These are phyloP conservation scores for Urochloa ruziziensis DNA, from an alignment of 176 grass and related monocot genomes.

Conservation along the genomic window DNA sequence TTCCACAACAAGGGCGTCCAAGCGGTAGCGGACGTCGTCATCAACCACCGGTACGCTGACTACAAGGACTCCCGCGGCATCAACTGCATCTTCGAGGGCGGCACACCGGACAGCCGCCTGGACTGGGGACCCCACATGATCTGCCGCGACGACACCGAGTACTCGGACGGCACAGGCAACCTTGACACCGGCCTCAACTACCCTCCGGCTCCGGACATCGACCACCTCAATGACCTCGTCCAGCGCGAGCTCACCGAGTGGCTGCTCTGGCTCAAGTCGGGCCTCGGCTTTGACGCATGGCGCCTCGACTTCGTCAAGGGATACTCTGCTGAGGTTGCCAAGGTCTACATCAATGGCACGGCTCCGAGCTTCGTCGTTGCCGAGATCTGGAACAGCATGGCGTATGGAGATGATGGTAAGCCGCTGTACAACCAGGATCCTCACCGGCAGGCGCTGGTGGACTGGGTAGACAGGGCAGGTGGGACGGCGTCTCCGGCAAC, in stretches of 20 bases:
- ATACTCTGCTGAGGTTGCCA: constrained; percentile 46
- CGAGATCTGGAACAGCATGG: constrained; percentile 45
- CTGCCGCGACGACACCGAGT: constrained; percentile 58
- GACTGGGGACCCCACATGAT: constrained; percentile 82
- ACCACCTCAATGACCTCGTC: constrained; percentile 67
- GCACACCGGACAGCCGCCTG: constrained; percentile 49
- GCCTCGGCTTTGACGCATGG: constrained; percentile 78
- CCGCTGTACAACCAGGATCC: constrained; percentile 30
- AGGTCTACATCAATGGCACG: constrained; percentile 43
- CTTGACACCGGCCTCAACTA: constrained; percentile 59
- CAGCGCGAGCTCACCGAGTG: constrained; percentile 57
- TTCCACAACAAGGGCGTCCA: constrained; percentile 55
- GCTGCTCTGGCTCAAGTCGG: constrained; percentile 67
- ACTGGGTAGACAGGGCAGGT: constrained; percentile 35
- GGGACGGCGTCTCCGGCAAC: constrained; percentile 8
- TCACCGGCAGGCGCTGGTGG: constrained; percentile 37
- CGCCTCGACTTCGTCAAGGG: constrained; percentile 64
- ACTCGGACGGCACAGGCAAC: constrained; percentile 67
- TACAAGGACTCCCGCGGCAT: constrained; percentile 52
- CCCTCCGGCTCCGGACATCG: constrained; percentile 55
- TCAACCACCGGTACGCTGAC: constrained; percentile 56
- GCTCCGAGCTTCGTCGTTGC: constrained; percentile 47
- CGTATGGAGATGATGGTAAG: constrained; percentile 5
- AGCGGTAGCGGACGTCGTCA: constrained; percentile 42
- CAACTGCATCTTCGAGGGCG: constrained; percentile 73